Conservation (phyloP, 306 rosid species). For the Lotus japonicus region DNA sequence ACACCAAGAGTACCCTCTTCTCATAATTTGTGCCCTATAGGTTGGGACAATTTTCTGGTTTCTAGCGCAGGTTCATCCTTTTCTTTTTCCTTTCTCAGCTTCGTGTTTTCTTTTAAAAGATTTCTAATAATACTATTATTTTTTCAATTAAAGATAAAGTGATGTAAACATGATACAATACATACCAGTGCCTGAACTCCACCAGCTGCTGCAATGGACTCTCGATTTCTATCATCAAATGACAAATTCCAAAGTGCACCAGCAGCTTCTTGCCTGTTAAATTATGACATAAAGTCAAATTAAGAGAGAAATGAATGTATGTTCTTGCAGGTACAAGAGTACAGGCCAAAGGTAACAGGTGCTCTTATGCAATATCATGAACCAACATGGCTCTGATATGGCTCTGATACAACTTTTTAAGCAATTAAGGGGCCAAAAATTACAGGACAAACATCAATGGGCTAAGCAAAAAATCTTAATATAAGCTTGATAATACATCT, state of each 20-base stretch:
- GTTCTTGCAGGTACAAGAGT: conserved; percentile 1
- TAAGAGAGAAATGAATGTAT: neutral
- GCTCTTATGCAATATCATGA: neutral
- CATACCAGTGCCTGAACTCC: conserved; percentile 99
- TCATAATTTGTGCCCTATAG: neutral
- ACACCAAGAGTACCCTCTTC: too few relatives aligned
- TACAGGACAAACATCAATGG: neutral
- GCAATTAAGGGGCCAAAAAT: neutral
- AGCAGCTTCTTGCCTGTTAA: conserved; percentile 98
- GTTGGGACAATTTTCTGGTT: neutral
- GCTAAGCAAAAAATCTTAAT: neutral
- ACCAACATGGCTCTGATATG: neutral
- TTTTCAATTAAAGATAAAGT: neutral
- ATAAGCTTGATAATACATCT: neutral
- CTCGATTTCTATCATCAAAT: conserved; percentile 97
- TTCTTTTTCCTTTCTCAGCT: neutral
- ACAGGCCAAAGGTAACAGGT: neutral
- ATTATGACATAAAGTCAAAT: neutral
- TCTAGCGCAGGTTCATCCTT: neutral
- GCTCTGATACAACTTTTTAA: neutral
- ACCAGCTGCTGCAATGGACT: conserved; percentile 93
- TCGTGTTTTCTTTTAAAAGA: neutral
- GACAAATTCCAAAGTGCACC: conserved; percentile 99
- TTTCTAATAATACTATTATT: neutral
- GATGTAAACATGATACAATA: conserved; percentile 3